Percentiles rank a stretch among this genome's conserved stretches.
Conservation (phyloP, 768 basidiomycete species). For the Mycena rebaudengoi region DNA sequence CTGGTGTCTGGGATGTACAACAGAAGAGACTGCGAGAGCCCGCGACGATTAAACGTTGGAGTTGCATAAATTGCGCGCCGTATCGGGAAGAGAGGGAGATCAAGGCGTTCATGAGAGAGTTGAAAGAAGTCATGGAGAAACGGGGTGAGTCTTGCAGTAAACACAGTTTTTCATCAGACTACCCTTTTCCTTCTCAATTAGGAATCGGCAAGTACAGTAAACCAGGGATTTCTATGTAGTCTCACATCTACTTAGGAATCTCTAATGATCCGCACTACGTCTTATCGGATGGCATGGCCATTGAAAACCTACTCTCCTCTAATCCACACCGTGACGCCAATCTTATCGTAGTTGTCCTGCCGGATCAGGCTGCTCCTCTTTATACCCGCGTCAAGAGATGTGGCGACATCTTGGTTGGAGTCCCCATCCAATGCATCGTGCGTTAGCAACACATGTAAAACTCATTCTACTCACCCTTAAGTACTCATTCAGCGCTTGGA, state of each 20-base stretch:
- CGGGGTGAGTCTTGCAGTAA: not conserved
- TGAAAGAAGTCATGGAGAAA: not conserved
- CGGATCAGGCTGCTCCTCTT: conserved; percentile 36
- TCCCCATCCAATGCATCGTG: conserved; percentile 73
- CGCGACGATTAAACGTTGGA: not conserved
- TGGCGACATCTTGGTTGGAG: conserved; percentile 56
- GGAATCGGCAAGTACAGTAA: too few relatives aligned
- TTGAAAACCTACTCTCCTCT: conserved; percentile 18
- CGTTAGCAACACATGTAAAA: conserved; percentile 25
- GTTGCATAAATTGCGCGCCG: not conserved
- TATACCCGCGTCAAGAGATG: conserved; percentile 43
- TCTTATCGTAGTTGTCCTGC: conserved; percentile 40
- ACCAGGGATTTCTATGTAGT: too few relatives aligned
- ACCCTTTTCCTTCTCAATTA: too few relatives aligned
- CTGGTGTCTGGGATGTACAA: not conserved
- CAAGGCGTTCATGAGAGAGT: not conserved
- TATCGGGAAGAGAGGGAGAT: too few relatives aligned
- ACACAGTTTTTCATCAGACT: too few relatives aligned
- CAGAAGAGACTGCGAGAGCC: not conserved
- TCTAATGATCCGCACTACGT: not conserved
- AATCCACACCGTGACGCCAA: conserved; percentile 15
- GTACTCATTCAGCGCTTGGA: conserved; percentile 39
- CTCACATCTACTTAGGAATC: too few relatives aligned
- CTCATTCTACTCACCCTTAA: too few relatives aligned
- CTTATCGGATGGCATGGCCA: not conserved